Evolutionary conservation across 2,329 filamentous ascomycete genomes (phyloP).

Genomic region (Scedosporium boydii): DNA sequence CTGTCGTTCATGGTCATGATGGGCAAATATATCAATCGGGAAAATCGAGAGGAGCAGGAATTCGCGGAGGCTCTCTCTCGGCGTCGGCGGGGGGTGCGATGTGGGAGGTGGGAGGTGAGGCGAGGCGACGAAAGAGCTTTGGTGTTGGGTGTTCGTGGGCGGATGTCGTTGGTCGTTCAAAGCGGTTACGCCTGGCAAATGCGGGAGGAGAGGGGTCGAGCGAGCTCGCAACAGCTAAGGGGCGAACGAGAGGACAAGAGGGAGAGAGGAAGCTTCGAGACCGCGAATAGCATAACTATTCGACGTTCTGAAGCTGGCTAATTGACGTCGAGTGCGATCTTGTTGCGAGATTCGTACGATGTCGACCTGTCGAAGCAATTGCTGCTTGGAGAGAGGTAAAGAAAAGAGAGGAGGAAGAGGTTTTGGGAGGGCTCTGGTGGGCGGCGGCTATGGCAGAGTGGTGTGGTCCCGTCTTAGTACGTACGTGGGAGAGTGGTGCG

Average conservation of each 20-base stretch:
- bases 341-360: not conserved
- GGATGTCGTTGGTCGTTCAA: slow-evolving; percentile 2
- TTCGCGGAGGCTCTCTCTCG: not conserved
- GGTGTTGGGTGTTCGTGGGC: not conserved
- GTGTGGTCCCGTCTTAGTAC: not conserved
- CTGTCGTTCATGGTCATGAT: slow-evolving; percentile 8
- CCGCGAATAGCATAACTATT: slow-evolving; percentile 5
- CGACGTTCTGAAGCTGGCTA: not conserved
- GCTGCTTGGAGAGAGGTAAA: slow-evolving; percentile 4
- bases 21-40: not conserved
- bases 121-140: not conserved
- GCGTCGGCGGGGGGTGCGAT: not conserved
- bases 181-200: not conserved
- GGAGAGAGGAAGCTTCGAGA: slow-evolving; percentile 1
- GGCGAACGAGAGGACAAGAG: slow-evolving; percentile 3
- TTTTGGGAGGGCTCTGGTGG: not conserved
- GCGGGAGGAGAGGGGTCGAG: slow-evolving; percentile 6
- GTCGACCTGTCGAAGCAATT: slow-evolving; percentile 6
- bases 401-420: not conserved
- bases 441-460: slow-evolving; percentile 5
- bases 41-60: not conserved
- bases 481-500: not conserved
- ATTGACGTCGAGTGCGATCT: slow-evolving; percentile 3
- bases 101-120: not conserved
- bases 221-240: not conserved